phyloP scores from a whole-genome alignment of 2,329 filamentous ascomycete genomes.

The Arthrobotrys megalospora region DNA sequence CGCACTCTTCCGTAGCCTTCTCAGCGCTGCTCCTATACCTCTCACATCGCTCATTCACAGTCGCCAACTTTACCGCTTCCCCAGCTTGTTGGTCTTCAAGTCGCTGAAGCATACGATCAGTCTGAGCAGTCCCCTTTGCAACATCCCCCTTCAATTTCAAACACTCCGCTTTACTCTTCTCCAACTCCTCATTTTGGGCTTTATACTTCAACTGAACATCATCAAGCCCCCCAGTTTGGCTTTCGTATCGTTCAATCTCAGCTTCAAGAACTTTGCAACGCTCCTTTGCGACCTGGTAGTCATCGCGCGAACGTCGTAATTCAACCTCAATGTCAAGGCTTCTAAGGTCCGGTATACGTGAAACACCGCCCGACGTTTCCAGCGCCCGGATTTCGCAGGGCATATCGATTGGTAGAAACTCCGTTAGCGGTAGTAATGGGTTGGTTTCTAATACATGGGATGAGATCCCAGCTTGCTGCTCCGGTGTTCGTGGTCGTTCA shows the following conservation, averaged over 20 bases:
- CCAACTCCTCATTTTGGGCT: not conserved
- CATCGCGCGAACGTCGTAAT: not conserved
- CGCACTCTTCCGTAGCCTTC: conserved; percentile 1
- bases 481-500: not conserved
- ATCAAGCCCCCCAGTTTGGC: not conserved
- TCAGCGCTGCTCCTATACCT: not conserved
- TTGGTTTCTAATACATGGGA: not conserved
- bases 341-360: not conserved
- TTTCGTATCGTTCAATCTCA: not conserved
- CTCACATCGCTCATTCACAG: not conserved
- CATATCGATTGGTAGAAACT: not conserved
- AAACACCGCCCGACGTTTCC: not conserved
- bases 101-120: not conserved
- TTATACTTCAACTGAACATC: not conserved
- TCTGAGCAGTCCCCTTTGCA: not conserved
- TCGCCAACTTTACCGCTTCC: not conserved
- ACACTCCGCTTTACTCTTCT: not conserved
- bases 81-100: not conserved
- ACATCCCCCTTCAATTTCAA: not conserved
- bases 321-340: not conserved
- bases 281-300: not conserved
- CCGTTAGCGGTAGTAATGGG: no score
- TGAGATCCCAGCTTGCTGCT: not conserved
- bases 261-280: not conserved
- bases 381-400: not conserved